Percentiles rank a stretch among this genome's conserved stretches.
Conservation (phyloP, 2,329 filamentous ascomycete species). For the Cladosporium halotolerans region DNA sequence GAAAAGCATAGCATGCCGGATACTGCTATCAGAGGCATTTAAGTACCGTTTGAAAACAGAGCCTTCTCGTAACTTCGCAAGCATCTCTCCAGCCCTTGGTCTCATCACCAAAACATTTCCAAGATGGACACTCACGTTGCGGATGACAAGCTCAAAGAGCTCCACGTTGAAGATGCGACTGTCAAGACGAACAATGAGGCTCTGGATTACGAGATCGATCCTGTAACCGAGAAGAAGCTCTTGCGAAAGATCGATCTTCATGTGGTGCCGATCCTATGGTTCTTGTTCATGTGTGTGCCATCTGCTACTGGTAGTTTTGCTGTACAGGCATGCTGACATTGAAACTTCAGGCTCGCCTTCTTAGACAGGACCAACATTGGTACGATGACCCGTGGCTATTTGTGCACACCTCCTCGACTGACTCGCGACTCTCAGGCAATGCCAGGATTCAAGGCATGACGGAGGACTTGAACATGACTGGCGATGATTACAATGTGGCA, state of each 20-base stretch:
- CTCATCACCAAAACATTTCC: background rate
- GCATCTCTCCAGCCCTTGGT: too few relatives aligned
- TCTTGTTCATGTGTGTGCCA: constrained; percentile 34
- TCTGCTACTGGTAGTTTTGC: constrained; percentile 32
- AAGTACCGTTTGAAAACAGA: too few relatives aligned
- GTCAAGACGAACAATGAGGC: constrained; percentile 17
- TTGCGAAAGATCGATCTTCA: constrained; percentile 44
- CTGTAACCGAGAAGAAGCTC: constrained; percentile 37
- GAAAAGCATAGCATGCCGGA: too few relatives aligned
- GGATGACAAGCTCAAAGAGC: constrained; percentile 21
- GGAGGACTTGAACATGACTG: constrained; percentile 33
- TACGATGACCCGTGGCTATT: background rate
- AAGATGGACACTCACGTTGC: constrained; percentile 12
- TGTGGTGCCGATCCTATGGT: constrained; percentile 34
- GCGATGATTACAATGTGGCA: constrained; percentile 34
- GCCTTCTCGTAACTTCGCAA: too few relatives aligned
- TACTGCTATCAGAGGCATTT: too few relatives aligned
- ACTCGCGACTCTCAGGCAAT: constrained; percentile 25
- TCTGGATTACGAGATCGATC: constrained; percentile 19
- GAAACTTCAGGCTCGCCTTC: constrained; percentile 30
- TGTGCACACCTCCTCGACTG: background rate
- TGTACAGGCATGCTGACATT: constrained; percentile 39
- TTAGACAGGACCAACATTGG: constrained; percentile 20
- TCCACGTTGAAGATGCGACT: constrained; percentile 17
- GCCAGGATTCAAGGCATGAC: constrained; percentile 35